Evolutionary conservation across 345 rosid species (phyloP).

Genomic region (Populus alba): DNA sequence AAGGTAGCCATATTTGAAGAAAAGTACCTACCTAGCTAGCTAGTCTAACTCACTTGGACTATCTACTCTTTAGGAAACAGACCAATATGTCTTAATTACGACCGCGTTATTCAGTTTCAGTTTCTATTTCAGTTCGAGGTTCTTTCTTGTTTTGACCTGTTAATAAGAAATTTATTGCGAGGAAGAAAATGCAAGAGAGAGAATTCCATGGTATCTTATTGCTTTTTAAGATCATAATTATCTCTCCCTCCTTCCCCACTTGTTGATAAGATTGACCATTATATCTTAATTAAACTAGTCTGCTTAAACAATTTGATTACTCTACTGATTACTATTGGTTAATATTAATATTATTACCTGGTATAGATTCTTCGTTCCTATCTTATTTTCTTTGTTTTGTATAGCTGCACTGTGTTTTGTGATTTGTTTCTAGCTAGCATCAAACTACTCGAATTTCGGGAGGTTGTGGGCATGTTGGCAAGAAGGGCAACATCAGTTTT

Average conservation of each 20-base stretch:
- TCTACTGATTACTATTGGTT: not conserved
- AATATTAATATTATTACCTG: not conserved
- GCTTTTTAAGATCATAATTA: not conserved
- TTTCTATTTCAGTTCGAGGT: not conserved
- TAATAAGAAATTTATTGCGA: not conserved
- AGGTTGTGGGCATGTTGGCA: constrained; percentile 26
- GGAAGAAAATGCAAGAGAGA: not conserved
- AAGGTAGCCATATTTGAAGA: not conserved
- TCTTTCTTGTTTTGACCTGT: constrained; percentile 16
- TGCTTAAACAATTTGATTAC: not conserved
- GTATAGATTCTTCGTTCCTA: not conserved
- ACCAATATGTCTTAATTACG: not conserved
- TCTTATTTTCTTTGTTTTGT: not conserved
- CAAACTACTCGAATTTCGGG: not conserved
- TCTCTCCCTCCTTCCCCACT: not conserved
- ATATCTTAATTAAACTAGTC: not conserved
- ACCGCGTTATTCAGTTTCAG: not conserved
- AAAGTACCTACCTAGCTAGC: not conserved
- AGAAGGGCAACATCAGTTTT: constrained; percentile 14
- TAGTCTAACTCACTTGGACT: not conserved
- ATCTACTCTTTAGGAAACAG: not conserved
- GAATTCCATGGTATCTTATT: not conserved
- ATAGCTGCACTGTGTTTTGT: not conserved
- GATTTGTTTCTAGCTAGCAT: constrained; percentile 20
- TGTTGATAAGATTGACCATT: not conserved